phyloP scores from a whole-genome alignment of 192 early-diverging fungal genomes.

The Backusella luteola region DNA sequence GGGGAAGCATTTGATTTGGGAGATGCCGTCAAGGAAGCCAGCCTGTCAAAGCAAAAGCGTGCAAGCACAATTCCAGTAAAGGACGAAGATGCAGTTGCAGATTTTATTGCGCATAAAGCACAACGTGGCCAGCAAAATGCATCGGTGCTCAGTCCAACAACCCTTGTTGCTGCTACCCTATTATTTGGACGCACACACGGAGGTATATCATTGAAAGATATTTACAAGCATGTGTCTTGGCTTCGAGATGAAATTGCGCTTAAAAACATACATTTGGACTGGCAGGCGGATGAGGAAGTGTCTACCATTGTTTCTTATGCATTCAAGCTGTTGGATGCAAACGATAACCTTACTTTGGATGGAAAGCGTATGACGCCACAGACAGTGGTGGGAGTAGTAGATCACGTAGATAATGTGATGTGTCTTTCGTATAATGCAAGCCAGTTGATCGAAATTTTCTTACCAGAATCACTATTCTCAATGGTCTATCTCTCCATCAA shows the following conservation, averaged over 20 bases:
- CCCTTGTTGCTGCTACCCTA: conserved; percentile 29
- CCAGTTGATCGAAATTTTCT: conserved; percentile 33
- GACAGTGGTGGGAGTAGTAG: conserved; percentile 27
- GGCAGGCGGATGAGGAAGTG: conserved; percentile 38
- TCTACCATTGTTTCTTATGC: conserved; percentile 31
- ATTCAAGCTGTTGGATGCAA: conserved; percentile 29
- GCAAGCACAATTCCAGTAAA: conserved; percentile 1
- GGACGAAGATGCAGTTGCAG: conserved; percentile 13
- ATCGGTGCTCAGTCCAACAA: conserved; percentile 27
- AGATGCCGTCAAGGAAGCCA: conserved; percentile 12
- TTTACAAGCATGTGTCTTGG: conserved; percentile 28
- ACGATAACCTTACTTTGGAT: conserved; percentile 33
- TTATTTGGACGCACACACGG: conserved; percentile 23
- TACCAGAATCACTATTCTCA: conserved; percentile 31
- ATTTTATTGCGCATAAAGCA: conserved; percentile 21
- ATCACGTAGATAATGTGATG: conserved; percentile 41
- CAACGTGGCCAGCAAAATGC: conserved; percentile 28
- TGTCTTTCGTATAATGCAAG: conserved; percentile 38
- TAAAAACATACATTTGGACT: conserved; percentile 28
- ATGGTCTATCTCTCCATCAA: conserved; percentile 35
- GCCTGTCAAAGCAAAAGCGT: neutral
- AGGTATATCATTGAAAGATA: conserved; percentile 20
- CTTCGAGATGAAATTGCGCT: conserved; percentile 19
- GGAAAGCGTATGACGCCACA: conserved; percentile 28
- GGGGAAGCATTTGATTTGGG: conserved; percentile 20